Percentiles rank a stretch among this genome's conserved stretches.
phyloP scores from a whole-genome alignment of 1,284 basidiomycete species.

The Malassezia brasiliensis region DNA sequence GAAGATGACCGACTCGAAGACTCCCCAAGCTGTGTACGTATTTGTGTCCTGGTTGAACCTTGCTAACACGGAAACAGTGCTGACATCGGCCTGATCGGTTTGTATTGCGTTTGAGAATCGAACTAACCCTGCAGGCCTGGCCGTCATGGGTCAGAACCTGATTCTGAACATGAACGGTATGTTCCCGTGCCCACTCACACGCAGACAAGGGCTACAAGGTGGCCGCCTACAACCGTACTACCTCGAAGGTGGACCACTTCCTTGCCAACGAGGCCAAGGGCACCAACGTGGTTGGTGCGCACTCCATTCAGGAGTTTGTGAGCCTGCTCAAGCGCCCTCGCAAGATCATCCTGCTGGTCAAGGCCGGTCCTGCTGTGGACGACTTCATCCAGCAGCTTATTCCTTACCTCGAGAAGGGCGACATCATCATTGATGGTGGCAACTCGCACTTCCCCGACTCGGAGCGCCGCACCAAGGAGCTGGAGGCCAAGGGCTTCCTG shows the following conservation, averaged over 20 bases:
- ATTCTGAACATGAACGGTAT: slow-evolving; percentile 48
- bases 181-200: slow-evolving; percentile 5
- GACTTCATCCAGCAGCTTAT: slow-evolving; percentile 56
- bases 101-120: background rate
- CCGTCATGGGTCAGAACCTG: slow-evolving; percentile 48
- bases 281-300: slow-evolving; percentile 86
- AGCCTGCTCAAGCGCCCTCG: slow-evolving; percentile 55
- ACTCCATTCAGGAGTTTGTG: slow-evolving; percentile 78
- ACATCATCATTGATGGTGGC: slow-evolving; percentile 98
- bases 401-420: slow-evolving; percentile 57
- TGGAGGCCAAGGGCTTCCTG: slow-evolving; percentile 85
- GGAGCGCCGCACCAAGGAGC: slow-evolving; percentile 83
- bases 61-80: slow-evolving; percentile 24
- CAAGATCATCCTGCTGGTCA: slow-evolving; percentile 89
- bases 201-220: slow-evolving; percentile 93
- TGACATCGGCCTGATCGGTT: slow-evolving; percentile 47
- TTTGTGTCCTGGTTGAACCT: background rate
- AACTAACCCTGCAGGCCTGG: slow-evolving; percentile 23
- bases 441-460: slow-evolving; percentile 99
- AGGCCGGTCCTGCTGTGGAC: slow-evolving; percentile 58
- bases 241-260: slow-evolving; percentile 91
- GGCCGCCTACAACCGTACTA: slow-evolving; percentile 93
- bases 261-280: slow-evolving; percentile 95
- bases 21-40: slow-evolving; percentile 6
- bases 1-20: background rate